Base-by-base conservation (phyloP, 306 rosid genomes). In the Mimosa pudica region DNA sequence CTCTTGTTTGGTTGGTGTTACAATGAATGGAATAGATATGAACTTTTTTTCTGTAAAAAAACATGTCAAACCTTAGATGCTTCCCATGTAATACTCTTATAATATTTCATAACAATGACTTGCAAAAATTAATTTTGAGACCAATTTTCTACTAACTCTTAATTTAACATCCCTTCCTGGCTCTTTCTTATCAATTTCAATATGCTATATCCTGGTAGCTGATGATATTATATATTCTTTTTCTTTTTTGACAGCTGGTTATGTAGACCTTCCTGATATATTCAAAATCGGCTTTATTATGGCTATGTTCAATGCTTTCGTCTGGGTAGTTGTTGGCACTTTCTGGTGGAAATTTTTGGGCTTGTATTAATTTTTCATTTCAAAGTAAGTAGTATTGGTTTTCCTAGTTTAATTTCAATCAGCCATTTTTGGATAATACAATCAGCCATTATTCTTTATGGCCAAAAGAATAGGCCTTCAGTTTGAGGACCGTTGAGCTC, bases 321-420 rank as follows among this genome's bases (percentile, higher is more conserved):
- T 93, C 79, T 95, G 97, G 99, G 90, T 71, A 32, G 82, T 84
- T 11, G 93, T 88, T 69, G 99, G 98, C 77, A 65, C 86, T 67
- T 46, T 91, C 51, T 95, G 99, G 99, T 95, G 99, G 98, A 95
- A 91, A 84, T 81, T 95, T 88, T 86, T 91, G 81, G 98, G 98
- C 51, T 82, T 93, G 69, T 95, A 89, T 76, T 95, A 87, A 92
- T 51, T 78, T 76, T 55, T 68, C 74, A 69, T 85, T 82, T 71
- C 69, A 62, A 36, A 84, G 87, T 77, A 87, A 92, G 89, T 87
- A 87, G 61, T 80, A 73, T 46, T 71, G 24, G 20, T 70, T 79
- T 52, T 77, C 68, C 67, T 52, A 14, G 70, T 64, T 72, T 52
- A 14, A 65, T 64, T 72, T 62, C 79, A 60, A 9, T 46, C 20